A percentile compares a stretch with the other conserved stretches of the same genome.
Conservation (phyloP, 768 basidiomycete genomes). For the Russula abietina region DNA sequence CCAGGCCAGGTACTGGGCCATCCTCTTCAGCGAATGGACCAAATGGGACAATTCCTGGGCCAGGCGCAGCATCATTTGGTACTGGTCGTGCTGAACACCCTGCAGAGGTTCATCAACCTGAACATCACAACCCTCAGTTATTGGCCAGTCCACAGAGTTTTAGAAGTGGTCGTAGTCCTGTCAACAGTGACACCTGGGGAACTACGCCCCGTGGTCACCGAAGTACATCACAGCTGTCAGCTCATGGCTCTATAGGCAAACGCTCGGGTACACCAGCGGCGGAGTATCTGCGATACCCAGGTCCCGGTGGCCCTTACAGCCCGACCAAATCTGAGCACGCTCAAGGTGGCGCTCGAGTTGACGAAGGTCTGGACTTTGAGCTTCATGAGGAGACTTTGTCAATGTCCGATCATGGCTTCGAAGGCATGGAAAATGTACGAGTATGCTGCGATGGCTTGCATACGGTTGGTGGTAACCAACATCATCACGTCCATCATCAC, state of each 20-base stretch:
- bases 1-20: conserved; percentile 50
- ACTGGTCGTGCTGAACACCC: conserved; percentile 33
- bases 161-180: conserved; percentile 56
- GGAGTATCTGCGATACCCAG: conserved; percentile 80
- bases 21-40: conserved; percentile 21
- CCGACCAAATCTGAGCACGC: conserved; percentile 49
- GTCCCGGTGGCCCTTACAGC: conserved; percentile 70
- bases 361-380: conserved; percentile 76
- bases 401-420: conserved; percentile 72
- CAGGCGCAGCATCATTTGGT: conserved; percentile 27
- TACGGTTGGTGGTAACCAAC: conserved; percentile 63
- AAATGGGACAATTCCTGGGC: conserved; percentile 3
- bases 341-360: conserved; percentile 36
- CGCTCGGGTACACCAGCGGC: conserved; percentile 86
- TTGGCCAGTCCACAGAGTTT: conserved; percentile 69
- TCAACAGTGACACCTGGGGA: conserved; percentile 59
- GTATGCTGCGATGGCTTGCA: conserved; percentile 86
- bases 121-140: conserved; percentile 43
- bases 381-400: conserved; percentile 66
- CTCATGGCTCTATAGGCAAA: conserved; percentile 70
- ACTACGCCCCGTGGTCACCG: conserved; percentile 62
- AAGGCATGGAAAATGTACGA: conserved; percentile 92
- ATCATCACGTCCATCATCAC: conserved; percentile 50
- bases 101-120: conserved; percentile 35
- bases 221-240: conserved; percentile 73